Evolutionary conservation across 1,284 basidiomycete species (phyloP).

Genomic region (Ustilago xerochloae): DNA sequence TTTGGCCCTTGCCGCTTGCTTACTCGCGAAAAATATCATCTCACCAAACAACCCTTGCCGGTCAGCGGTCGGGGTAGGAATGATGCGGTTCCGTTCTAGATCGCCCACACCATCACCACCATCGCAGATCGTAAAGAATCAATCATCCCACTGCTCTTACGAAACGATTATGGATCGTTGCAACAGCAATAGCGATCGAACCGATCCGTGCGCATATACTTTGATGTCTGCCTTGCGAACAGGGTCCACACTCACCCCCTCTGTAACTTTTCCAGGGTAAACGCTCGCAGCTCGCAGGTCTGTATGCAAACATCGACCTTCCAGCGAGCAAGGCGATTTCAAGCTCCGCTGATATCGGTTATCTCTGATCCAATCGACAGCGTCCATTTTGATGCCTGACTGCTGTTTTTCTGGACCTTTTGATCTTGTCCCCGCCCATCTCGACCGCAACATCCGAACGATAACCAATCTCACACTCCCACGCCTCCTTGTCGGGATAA

Average conservation of each 20-base stretch:
- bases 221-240: not conserved
- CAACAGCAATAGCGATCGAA: no score
- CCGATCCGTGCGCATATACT: not conserved
- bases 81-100: no score
- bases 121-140: not conserved
- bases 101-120: not conserved
- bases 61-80: slow-evolving; percentile 7
- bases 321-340: not conserved
- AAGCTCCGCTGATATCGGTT: slow-evolving; percentile 22
- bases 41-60: not conserved
- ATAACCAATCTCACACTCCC: not conserved
- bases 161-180: no score
- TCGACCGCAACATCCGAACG: slow-evolving; percentile 1
- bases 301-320: not conserved
- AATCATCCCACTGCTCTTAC: no score
- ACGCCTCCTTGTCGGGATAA: no score
- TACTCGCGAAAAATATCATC: not conserved
- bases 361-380: slow-evolving; percentile 11
- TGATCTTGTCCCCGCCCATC: not conserved
- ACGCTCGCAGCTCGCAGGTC: no score
- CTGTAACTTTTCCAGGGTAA: no score
- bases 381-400: not conserved
- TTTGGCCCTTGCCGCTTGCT: not conserved
- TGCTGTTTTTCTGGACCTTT: not conserved
- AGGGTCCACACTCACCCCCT: not conserved